These are phyloP conservation scores for Corchorus olitorius DNA, from an alignment of 345 rosid species.

Conservation along the genomic window DNA sequence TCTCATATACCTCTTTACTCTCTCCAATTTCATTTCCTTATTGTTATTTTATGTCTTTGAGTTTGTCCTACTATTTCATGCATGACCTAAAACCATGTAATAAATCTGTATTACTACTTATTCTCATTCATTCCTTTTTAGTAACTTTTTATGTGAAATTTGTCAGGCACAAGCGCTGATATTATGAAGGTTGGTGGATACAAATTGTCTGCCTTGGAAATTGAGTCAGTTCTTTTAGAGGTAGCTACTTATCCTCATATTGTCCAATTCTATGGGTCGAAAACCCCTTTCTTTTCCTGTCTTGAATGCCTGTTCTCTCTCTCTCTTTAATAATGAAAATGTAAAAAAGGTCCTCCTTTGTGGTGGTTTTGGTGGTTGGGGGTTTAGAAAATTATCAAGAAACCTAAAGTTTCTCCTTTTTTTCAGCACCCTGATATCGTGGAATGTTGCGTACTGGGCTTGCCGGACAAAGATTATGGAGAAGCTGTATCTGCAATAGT, in stretches of 20 bases:
- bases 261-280: not conserved
- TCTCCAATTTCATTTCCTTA: constrained; percentile 4
- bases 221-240: constrained; percentile 88
- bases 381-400: not conserved
- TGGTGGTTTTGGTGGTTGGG: no score
- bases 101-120: not conserved
- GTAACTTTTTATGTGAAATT: not conserved
- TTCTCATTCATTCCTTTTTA: not conserved
- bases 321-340: not conserved
- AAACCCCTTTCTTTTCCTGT: not conserved
- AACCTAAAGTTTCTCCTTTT: constrained; percentile 2
- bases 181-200: constrained; percentile 98
- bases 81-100: not conserved
- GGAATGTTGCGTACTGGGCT: constrained; percentile 92
- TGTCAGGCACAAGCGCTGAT: constrained; percentile 86
- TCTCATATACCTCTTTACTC: not conserved
- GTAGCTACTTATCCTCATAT: constrained; percentile 35
- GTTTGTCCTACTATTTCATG: not conserved
- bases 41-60: not conserved
- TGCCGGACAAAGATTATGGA: constrained; percentile 86
- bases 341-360: not conserved
- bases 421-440: constrained; percentile 78
- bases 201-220: constrained; percentile 93
- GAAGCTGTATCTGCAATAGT: constrained; percentile 77
- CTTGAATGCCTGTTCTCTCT: not conserved